Evolutionary conservation across 345 rosid genomes (phyloP), one percentile per base, ranked within the genome.

Genomic region (Bretschneidera sinensis): DNA sequence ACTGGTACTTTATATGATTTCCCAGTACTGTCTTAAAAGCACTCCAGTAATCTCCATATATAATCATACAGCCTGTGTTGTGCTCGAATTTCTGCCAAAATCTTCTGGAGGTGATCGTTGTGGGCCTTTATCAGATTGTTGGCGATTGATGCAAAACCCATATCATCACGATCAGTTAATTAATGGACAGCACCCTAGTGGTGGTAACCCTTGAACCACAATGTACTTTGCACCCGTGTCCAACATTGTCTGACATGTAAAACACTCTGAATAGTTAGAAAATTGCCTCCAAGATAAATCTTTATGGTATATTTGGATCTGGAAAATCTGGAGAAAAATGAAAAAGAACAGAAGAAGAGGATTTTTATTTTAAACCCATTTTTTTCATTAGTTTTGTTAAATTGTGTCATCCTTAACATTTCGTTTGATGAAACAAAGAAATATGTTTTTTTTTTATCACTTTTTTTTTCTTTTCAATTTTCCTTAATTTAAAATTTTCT

Each of bases 151-250:
- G n/a, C n/a, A n/a, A n/a, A n/a, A n/a, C n/a, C n/a, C n/a, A n/a
- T n/a, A n/a, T n/a, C n/a, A n/a, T n/a, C 82, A 0, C 64, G 54
- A 34, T 69, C 70, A 4, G n/a, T n/a, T n/a, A n/a, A n/a, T n/a
- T 34, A 71, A 28, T 0, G 86, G 83, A 19, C 76, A 62, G 52
- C 86, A 82, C 4, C 86, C 86, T 17, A 56, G n/a, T 1, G 83
- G 78, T 19, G 82, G 81, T 25, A 82, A 64, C 22, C 86, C 86
- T 60, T 76, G 76, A 54, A 79, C 76, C n/a, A 82, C 78, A 3
- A 79, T 2, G 65, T 57, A 74, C 68, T 53, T 76, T 23, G 78
- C 86, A 2, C 83, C 86, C 5, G 24, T 63, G n/a, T 62, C 78
- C 18, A 72, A 34, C 49, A 76, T 34, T 31, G 67, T n/a, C 80